Base-by-base conservation (phyloP, 2,329 filamentous ascomycete genomes). In the Calonectria honghensis region DNA sequence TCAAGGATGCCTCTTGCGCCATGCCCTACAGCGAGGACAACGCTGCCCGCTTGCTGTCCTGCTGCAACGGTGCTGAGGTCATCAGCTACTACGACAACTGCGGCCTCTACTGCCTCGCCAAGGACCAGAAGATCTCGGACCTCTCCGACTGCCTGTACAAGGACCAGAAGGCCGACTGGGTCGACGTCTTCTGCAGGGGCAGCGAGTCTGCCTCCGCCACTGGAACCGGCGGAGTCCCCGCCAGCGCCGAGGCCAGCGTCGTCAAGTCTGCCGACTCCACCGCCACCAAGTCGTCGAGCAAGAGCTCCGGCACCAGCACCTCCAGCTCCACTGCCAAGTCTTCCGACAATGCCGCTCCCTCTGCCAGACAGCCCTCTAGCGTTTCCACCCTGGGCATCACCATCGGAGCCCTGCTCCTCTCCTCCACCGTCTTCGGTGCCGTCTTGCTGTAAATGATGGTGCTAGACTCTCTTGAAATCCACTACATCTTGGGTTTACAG, bases 31-130 rank as follows among this genome's bases (percentile, higher is more conserved):
- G 80, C 75, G 80, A 82, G 7, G 87, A 88, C 76, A 81, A 87
- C 82, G 84, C 86, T 64, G 82, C 85, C 37, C 83, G 87, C 73
- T 86, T 89, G 84, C 72, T 83, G 51, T 77, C 81, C 29, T 90
- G 89, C 86, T 90, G 89, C 79, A 82, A 84, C 14, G 75, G 82
- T 7, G 87, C 88, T 67, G 80, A 85, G 32, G 83, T 89, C 35
- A 80, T 86, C 63, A 82, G 82, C 76, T 90, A 89, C 85, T 83
- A 87, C 79, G 78, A 86, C 79, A 82, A 85, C 78, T 90, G 89
- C 83, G 87, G 86, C 20, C 77, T 89, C 74, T 90, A 90, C 87
- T 90, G 89, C 77, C 85, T 82, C 13, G 83, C 83, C 64, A 37
- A 80, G 20, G 83, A 77, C 76, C 78, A 84, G 82, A 82, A 77